Evolutionary conservation across 805 yeast species (phyloP).

Genomic region (Gaillardinia entomophila): DNA sequence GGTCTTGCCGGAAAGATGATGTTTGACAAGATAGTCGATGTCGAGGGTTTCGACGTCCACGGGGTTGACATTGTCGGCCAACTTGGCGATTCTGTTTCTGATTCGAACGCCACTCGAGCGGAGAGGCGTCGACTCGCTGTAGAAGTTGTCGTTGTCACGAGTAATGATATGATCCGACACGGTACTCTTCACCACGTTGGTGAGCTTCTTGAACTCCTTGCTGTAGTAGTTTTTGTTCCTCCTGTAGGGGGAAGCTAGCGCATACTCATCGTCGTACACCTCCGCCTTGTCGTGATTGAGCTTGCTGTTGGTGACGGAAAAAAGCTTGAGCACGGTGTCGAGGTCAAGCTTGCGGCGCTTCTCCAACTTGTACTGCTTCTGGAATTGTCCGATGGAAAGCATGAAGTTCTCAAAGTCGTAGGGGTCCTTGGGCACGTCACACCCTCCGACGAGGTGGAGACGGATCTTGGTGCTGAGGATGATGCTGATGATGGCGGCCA

Average conservation of each 20-base stretch:
- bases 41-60: slow-evolving; percentile 37
- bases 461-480: slow-evolving; percentile 66
- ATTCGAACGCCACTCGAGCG: slow-evolving; percentile 22
- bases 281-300: slow-evolving; percentile 16
- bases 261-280: not conserved
- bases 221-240: slow-evolving; percentile 29
- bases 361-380: slow-evolving; percentile 57
- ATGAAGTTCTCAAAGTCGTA: slow-evolving; percentile 68
- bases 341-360: slow-evolving; percentile 51
- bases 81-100: slow-evolving; percentile 27
- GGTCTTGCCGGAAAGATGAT: slow-evolving; percentile 27
- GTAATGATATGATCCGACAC: slow-evolving; percentile 52
- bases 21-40: slow-evolving; percentile 26
- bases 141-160: not conserved
- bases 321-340: slow-evolving; percentile 40
- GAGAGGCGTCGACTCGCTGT: slow-evolving; percentile 3
- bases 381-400: slow-evolving; percentile 68
- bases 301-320: slow-evolving; percentile 29
- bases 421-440: slow-evolving; percentile 75
- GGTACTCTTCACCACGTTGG: slow-evolving; percentile 65
- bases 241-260: slow-evolving; percentile 10
- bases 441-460: slow-evolving; percentile 27
- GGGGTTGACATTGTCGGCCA: slow-evolving; percentile 29
- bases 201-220: slow-evolving; percentile 44
- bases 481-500: slow-evolving; percentile 76